A percentile compares a stretch with the other conserved stretches of the same genome.
phyloP scores from a whole-genome alignment of 176 grass and related monocot genomes.

The Poa pratensis region DNA sequence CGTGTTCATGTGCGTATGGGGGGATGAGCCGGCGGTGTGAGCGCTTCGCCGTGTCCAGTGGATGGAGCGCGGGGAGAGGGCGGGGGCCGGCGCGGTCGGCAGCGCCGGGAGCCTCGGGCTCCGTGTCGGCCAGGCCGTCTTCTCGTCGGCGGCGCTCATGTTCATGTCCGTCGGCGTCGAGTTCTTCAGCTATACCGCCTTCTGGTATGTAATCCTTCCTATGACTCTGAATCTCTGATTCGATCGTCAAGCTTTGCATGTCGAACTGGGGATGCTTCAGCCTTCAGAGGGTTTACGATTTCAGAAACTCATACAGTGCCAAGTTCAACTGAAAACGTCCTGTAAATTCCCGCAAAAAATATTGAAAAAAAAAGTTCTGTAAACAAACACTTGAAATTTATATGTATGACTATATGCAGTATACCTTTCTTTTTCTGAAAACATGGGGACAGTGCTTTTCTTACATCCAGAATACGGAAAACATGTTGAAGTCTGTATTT shows the following conservation, averaged over 20 bases:
- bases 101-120: constrained; percentile 77
- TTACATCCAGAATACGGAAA: not conserved
- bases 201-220: too few species aligned
- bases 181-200: constrained; percentile 94
- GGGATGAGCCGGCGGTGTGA: constrained; percentile 49
- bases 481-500: not conserved
- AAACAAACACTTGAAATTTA: too few species aligned
- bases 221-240: too few species aligned
- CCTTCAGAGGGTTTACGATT: too few species aligned
- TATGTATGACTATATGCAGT: too few species aligned
- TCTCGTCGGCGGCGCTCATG: constrained; percentile 81
- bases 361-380: too few species aligned
- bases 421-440: too few species aligned
- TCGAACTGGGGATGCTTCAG: too few species aligned
- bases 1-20: constrained; percentile 11
- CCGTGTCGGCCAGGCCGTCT: constrained; percentile 82
- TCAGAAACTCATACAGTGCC: not conserved
- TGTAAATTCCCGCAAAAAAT: not conserved
- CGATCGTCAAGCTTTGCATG: not conserved
- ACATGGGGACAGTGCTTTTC: too few species aligned
- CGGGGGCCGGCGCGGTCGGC: constrained; percentile 55
- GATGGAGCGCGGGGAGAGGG: constrained; percentile 46
- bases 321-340: not conserved
- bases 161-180: constrained; percentile 95
- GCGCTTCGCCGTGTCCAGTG: not conserved